Conservation (phyloP, 1,284 basidiomycete genomes). For the Ustilago hordei region DNA sequence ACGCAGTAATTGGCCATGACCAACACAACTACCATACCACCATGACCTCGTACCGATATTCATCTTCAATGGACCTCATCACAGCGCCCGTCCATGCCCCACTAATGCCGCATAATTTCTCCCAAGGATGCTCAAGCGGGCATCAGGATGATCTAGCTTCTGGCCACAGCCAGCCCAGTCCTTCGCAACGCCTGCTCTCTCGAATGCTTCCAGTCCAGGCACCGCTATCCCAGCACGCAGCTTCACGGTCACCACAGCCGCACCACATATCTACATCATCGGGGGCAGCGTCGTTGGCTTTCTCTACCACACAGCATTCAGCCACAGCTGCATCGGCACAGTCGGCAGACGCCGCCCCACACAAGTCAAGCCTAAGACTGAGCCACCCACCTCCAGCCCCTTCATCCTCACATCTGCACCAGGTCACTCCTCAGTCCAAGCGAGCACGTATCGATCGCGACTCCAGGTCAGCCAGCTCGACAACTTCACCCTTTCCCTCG, state of each 20-base stretch:
- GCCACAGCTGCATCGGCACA: not conserved
- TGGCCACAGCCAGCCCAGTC: conserved; percentile 2
- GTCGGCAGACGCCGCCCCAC: conserved; percentile 2
- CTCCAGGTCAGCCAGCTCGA: conserved; percentile 4
- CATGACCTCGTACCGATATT: conserved; percentile 2
- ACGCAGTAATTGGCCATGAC: not conserved
- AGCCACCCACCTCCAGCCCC: conserved; percentile 43
- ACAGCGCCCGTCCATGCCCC: conserved; percentile 1
- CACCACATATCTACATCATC: not conserved
- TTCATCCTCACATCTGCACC: conserved; percentile 7
- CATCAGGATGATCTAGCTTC: conserved; percentile 6
- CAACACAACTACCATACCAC: not conserved
- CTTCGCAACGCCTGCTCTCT: conserved; percentile 32
- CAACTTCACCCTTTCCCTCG: conserved; percentile 14
- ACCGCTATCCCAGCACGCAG: not conserved
- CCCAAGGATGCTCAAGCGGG: conserved; percentile 9
- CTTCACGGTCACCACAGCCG: not conserved
- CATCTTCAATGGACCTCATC: conserved; percentile 6
- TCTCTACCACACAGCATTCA: not conserved
- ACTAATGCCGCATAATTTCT: conserved; percentile 14
- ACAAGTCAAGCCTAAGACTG: conserved; percentile 22
- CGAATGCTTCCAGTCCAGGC: conserved; percentile 21
- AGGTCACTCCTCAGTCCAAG: conserved; percentile 29
- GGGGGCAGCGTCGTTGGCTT: not conserved
- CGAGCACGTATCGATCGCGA: conserved; percentile 12